phyloP scores from a whole-genome alignment of 73 alveolate genomes.

The Stentor roeselii region DNA sequence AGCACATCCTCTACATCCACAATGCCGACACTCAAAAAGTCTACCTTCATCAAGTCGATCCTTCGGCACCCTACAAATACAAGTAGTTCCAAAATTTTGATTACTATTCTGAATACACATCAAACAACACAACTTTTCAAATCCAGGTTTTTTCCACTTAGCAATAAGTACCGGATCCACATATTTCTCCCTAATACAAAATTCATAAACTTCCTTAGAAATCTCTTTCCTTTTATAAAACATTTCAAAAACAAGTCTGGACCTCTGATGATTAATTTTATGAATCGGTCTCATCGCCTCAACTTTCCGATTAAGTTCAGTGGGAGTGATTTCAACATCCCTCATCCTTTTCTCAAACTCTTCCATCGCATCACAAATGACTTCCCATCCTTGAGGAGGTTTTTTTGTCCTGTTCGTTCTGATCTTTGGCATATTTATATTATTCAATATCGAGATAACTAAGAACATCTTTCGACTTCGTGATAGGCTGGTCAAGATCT shows the following conservation, averaged over 20 bases:
- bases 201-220: conserved; percentile 93
- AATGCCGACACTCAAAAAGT: conserved; percentile 92
- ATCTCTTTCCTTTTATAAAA: conserved; percentile 88
- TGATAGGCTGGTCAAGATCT: not conserved
- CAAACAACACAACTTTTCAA: conserved; percentile 95
- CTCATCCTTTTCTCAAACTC: conserved; percentile 88
- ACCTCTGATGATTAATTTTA: conserved; percentile 92
- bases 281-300: conserved; percentile 96
- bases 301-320: conserved; percentile 92
- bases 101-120: conserved; percentile 87
- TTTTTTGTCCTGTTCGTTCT: conserved; percentile 81
- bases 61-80: conserved; percentile 99
- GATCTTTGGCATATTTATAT: conserved; percentile 93
- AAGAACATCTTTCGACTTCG: not conserved
- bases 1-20: conserved; percentile 99
- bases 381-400: conserved; percentile 97
- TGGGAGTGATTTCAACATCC: conserved; percentile 95
- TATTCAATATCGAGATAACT: no score
- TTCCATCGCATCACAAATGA: conserved; percentile 75
- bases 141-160: conserved; percentile 98
- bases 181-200: conserved; percentile 85
- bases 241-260: conserved; percentile 87
- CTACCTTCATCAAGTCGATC: conserved; percentile 92
- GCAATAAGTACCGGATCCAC: conserved; percentile 98
- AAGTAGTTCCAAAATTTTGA: conserved; percentile 84